Evolutionary conservation across 352 stramenopile genomes (phyloP).

Genomic region (Pythium phragmitis): DNA sequence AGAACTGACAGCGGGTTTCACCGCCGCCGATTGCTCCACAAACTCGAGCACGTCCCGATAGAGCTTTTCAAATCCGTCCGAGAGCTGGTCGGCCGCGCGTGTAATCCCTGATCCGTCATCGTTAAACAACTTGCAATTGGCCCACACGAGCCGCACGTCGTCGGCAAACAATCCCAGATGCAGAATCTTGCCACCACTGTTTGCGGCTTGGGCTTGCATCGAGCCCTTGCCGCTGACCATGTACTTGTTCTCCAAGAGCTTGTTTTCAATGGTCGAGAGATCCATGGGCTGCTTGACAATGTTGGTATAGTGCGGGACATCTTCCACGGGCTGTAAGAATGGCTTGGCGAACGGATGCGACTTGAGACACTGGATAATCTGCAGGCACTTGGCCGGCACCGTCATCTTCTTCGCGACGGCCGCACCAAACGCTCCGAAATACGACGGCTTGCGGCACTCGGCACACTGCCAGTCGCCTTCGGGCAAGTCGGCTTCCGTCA

Average conservation of each 20-base stretch:
- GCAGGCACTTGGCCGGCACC: conserved; percentile 61
- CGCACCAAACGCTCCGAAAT: conserved; percentile 50
- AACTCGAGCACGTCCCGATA: conserved; percentile 48
- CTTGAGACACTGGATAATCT: conserved; percentile 70
- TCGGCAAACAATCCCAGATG: conserved; percentile 60
- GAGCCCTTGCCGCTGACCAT: conserved; percentile 37
- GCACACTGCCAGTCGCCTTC: conserved; percentile 82
- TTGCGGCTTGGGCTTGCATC: conserved; percentile 18
- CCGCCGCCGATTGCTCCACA: conserved; percentile 8
- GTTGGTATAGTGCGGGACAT: conserved; percentile 69
- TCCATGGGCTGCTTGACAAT: conserved; percentile 85
- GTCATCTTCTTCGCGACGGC: conserved; percentile 49
- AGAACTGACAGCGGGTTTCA: background rate
- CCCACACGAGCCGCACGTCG: conserved; percentile 80
- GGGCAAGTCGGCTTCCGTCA: conserved; percentile 69
- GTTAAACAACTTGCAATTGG: conserved; percentile 85
- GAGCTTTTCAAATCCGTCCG: conserved; percentile 60
- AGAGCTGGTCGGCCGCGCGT: conserved; percentile 66
- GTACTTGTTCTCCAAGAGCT: conserved; percentile 62
- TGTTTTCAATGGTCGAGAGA: conserved; percentile 67
- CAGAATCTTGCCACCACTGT: conserved; percentile 32
- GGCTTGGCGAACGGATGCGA: conserved; percentile 78
- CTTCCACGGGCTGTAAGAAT: conserved; percentile 73
- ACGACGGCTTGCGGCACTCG: conserved; percentile 73
- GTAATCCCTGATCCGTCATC: conserved; percentile 80